Base-by-base conservation (phyloP, 2,329 filamentous ascomycete species). In the Aulographum hederae region DNA sequence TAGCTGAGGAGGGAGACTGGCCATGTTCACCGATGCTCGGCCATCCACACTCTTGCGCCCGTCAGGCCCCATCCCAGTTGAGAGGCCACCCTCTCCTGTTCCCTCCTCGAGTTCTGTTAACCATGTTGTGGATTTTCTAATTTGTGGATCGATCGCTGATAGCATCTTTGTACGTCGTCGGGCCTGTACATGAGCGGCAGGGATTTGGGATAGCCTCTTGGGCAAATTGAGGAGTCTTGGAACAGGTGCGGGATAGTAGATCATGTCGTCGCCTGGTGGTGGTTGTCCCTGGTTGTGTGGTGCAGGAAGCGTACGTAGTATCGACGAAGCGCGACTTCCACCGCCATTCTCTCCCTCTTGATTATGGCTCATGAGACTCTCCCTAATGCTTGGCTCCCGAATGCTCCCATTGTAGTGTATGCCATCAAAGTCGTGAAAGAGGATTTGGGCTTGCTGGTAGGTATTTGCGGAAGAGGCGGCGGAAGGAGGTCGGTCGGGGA, bases 181-280 rank as follows among this genome's bases (percentile, higher is more conserved):
- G 34, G 82, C 75, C 34, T 73, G 66, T 4, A 73, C 64, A 6
- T 63, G 56, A 3, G 68, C 57, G 32, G 76, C 68, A 6, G 77
- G 72, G 32, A 73, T 66, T 43, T 75, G 79, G 1, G 85, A 92
- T 31, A 95, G 58, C 43, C 82, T 79, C 28, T 84, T 82, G 1
- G 89, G 89, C 10, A 98, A 59, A 44, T 93, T 95, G 35, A 98
- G 65, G 74, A 92, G 85, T 38, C 78, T 75, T 3, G 89, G 89
- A 3, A 98, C 89, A 1, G 82, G 85, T 3, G 89, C 89, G 11
- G 89, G 89, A 50, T 98, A 98, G 54, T 77, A 95, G 6, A 93
- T 71, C 80, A 95, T 93, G 42, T 74, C 63, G 41, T 86, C 72
- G 4, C 72, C 76, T 2, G 75, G 75, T 17, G 65, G 60, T 2